Evolutionary conservation across 176 grass and related monocot species (phyloP).

Genomic region (Ensete glaucum): DNA sequence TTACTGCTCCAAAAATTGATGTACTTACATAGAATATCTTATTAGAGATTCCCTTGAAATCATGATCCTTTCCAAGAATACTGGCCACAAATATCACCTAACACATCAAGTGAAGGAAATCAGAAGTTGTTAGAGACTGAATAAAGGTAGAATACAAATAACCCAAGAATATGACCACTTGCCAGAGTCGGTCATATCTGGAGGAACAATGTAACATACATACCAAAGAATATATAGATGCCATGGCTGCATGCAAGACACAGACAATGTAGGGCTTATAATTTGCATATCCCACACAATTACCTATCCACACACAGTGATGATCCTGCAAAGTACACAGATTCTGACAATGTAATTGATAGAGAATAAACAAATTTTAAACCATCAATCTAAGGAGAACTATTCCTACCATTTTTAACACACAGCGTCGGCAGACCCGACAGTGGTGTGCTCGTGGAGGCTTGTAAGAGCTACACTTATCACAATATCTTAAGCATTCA

Average conservation of each 20-base stretch:
- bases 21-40: conserved; percentile 72
- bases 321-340: conserved; percentile 60
- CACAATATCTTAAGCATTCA: conserved; percentile 66
- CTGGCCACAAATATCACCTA: conserved; percentile 70
- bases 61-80: conserved; percentile 47
- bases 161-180: neutral
- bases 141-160: too few species aligned
- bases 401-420: conserved; percentile 85
- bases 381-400: neutral
- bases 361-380: conserved; percentile 9
- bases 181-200: neutral
- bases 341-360: conserved; percentile 5
- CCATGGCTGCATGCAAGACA: conserved; percentile 64
- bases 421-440: conserved; percentile 79
- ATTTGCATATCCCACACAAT: conserved; percentile 90
- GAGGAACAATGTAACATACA: conserved; percentile 8
- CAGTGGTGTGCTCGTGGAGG: conserved; percentile 82
- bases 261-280: conserved; percentile 86
- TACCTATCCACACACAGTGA: conserved; percentile 95
- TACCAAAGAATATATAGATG: conserved; percentile 78
- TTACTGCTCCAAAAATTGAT: neutral
- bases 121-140: neutral
- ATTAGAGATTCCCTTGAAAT: conserved; percentile 40
- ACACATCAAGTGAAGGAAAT: neutral
- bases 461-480: conserved; percentile 74